Percentiles rank a stretch among this genome's conserved stretches.
These are phyloP conservation scores for Stachybotrys echinatus DNA, from an alignment of 2,329 filamentous ascomycete genomes.

Conservation along the genomic window DNA sequence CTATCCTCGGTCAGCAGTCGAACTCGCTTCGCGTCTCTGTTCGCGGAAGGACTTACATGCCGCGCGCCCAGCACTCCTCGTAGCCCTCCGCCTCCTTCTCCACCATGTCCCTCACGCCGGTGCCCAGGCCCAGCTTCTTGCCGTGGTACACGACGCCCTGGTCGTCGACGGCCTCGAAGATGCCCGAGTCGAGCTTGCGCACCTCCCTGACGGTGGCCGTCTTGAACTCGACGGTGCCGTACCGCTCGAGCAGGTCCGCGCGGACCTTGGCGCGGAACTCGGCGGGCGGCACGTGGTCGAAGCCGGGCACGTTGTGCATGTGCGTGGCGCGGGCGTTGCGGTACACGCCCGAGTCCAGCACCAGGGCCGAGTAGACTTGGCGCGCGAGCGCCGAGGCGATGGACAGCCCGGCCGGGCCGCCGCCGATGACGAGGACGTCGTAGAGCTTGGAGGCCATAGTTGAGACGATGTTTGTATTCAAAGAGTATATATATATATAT, in stretches of 20 bases:
- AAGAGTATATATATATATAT: background rate
- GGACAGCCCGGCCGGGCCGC: constrained; percentile 45
- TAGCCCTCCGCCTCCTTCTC: constrained; percentile 47
- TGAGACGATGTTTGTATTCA: background rate
- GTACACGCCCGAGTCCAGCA: constrained; percentile 46
- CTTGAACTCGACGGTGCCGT: constrained; percentile 26
- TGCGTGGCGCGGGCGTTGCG: constrained; percentile 41
- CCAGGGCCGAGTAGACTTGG: constrained; percentile 38
- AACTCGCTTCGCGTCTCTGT: background rate
- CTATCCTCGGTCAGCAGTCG: constrained; percentile 15
- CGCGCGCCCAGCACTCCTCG: constrained; percentile 46
- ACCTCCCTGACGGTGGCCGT: constrained; percentile 19
- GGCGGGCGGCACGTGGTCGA: constrained; percentile 30
- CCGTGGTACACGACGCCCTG: constrained; percentile 38
- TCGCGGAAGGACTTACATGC: constrained; percentile 32
- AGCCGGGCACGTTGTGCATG: constrained; percentile 41
- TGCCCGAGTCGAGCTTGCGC: constrained; percentile 18
- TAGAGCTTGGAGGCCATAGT: constrained; percentile 23
- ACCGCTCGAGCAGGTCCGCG: constrained; percentile 26
- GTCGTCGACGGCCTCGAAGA: constrained; percentile 33
- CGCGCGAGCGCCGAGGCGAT: constrained; percentile 42
- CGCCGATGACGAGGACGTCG: constrained; percentile 48
- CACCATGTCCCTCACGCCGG: constrained; percentile 44
- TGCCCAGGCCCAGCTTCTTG: constrained; percentile 50
- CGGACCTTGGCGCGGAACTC: constrained; percentile 27